Percentiles rank a stretch among this genome's conserved stretches.
These are phyloP conservation scores for Posidonia oceanica DNA, from an alignment of 116 monocot genomes.

Conservation along the genomic window DNA sequence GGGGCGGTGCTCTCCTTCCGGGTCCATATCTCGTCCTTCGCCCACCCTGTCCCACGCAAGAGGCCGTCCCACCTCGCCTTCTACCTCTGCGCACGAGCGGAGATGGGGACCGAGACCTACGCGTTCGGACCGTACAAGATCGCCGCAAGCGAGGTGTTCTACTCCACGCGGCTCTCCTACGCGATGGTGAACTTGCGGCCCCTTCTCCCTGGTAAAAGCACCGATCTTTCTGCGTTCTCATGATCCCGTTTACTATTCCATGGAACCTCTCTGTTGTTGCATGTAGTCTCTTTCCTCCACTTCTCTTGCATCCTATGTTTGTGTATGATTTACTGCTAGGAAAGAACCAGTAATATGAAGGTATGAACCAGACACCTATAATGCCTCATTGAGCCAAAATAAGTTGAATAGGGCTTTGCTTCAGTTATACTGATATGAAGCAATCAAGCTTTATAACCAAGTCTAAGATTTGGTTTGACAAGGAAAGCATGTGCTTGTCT, in stretches of 20 bases:
- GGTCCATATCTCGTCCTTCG: too few relatives aligned
- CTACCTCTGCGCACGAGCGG: too few relatives aligned
- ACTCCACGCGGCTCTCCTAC: constrained; percentile 62
- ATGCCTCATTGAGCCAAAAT: not conserved
- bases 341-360: too few relatives aligned
- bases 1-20: too few relatives aligned
- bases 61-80: too few relatives aligned
- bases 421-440: not conserved
- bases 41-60: too few relatives aligned
- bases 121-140: constrained; percentile 81
- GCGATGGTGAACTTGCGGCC: constrained; percentile 84
- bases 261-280: too few relatives aligned
- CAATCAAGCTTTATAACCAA: not conserved
- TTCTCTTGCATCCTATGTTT: too few relatives aligned
- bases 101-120: constrained; percentile 10
- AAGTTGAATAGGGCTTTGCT: not conserved
- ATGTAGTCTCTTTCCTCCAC: too few relatives aligned
- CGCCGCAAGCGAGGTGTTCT: constrained; percentile 61
- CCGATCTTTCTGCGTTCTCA: not conserved
- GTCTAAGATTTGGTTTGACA: too few relatives aligned
- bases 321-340: too few relatives aligned
- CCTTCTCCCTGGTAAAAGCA: constrained; percentile 48
- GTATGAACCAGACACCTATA: not conserved
- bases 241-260: not conserved
- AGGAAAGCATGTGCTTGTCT: too few relatives aligned